Conservation (phyloP, 805 yeast genomes). For the Monosporozyma unispora region DNA sequence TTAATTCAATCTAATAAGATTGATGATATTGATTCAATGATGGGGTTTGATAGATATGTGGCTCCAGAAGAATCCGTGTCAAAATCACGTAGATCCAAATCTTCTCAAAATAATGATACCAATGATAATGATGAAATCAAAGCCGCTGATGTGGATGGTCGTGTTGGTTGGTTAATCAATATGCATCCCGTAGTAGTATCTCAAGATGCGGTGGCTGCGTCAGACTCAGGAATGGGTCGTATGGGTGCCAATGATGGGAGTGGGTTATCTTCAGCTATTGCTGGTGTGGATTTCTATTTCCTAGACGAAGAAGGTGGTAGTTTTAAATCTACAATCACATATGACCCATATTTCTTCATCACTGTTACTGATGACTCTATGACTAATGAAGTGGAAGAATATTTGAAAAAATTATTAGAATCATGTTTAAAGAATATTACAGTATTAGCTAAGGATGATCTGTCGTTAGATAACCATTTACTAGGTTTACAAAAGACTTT, state of each 20-base stretch:
- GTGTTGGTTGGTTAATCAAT: conserved; percentile 80
- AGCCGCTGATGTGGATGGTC: conserved; percentile 17
- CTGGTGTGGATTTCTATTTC: conserved; percentile 92
- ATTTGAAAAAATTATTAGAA: conserved; percentile 59
- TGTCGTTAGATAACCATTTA: conserved; percentile 76
- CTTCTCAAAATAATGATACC: not conserved
- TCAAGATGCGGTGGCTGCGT: conserved; percentile 28
- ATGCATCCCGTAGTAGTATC: conserved; percentile 82
- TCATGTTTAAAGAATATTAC: conserved; percentile 46
- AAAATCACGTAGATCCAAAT: conserved; percentile 3
- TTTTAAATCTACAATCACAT: conserved; percentile 75
- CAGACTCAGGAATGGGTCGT: conserved; percentile 3
- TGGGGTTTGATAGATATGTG: conserved; percentile 83
- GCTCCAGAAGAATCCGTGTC: conserved; percentile 36
- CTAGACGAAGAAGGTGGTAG: conserved; percentile 94
- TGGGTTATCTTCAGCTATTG: conserved; percentile 38
- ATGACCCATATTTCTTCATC: conserved; percentile 80
- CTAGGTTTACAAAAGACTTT: conserved; percentile 62
- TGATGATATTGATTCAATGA: conserved; percentile 63
- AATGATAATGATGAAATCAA: conserved; percentile 10
- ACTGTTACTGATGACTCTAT: conserved; percentile 40
- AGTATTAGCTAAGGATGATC: conserved; percentile 65
- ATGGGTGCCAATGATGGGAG: conserved; percentile 7
- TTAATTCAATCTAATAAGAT: conserved; percentile 45
- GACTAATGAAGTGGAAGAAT: conserved; percentile 73